Evolutionary conservation across 139 green algal species (phyloP), one percentile per base, ranked within the genome.

Genomic region (Dunaliella sp.): DNA sequence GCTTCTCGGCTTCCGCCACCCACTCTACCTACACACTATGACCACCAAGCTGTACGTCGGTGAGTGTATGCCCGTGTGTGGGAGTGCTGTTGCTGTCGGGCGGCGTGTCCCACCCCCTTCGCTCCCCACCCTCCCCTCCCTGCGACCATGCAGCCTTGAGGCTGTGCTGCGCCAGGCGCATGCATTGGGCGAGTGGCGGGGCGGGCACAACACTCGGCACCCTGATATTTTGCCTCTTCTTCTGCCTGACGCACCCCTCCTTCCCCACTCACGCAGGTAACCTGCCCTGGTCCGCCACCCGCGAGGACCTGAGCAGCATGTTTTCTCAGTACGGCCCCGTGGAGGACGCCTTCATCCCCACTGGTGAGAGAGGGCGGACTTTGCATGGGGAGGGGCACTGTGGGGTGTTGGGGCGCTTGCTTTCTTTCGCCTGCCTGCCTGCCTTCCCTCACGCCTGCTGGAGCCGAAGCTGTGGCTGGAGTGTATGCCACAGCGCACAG

Each of bases 281-380:
- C 91, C 88, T 96, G 72, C 90, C 93, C 1, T 96, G 93, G 93
- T 82, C 82, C 38, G 92, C 94, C 80, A 84, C 90, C 38, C 84
- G 88, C 38, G 83, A 91, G 1, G 90, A 91, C 36, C 86, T 96
- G 28, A 79, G 86, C 72, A 77, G 91, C 30, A 86, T 95, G 28
- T 96, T 95, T 83, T 38, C 58, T n/a, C 87, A 92, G 82, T 96
- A 90, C 82, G 93, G 93, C 75, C 59, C 84, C 0, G 92, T 95
- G 37, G 82, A 91, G 36, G 91, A 94, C 65, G 86, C 87, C 24
- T 83, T 76, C 38, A 76, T 84, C 38, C 80, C 80, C 38, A 36
- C 72, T n/a, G 80, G 80, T 84, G 35, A n/a, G 78, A 33, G 30
- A n/a, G 22, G 58, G 58, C 58, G 58, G 58, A n/a, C 21, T 21